These are phyloP conservation scores for Hemileccinum impolitum DNA, from an alignment of 768 basidiomycete genomes.

Conservation along the genomic window DNA sequence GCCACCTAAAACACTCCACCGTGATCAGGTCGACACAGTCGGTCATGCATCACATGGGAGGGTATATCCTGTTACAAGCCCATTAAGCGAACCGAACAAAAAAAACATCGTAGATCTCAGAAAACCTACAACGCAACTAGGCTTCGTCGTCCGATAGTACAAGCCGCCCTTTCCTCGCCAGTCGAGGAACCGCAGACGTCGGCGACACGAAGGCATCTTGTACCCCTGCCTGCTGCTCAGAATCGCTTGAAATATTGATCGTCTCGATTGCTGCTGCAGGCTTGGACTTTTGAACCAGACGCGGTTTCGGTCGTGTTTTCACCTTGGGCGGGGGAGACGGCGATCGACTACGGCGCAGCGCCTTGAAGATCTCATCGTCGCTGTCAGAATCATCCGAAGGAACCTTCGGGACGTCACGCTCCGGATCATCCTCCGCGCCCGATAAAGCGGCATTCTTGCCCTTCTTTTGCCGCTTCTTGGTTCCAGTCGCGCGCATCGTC, in stretches of 20 bases:
- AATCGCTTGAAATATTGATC: slow-evolving; percentile 22
- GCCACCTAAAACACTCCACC: not conserved
- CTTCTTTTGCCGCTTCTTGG: slow-evolving; percentile 55
- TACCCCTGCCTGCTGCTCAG: slow-evolving; percentile 10
- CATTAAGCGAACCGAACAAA: slow-evolving; percentile 3
- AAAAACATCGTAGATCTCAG: slow-evolving; percentile 1
- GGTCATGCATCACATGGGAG: not conserved
- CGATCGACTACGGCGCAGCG: slow-evolving; percentile 24
- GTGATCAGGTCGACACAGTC: not conserved
- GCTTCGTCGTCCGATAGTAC: slow-evolving; percentile 40
- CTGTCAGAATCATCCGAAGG: slow-evolving; percentile 20
- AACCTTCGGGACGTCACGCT: slow-evolving; percentile 10
- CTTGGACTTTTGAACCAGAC: slow-evolving; percentile 38
- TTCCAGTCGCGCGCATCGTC: slow-evolving; percentile 47
- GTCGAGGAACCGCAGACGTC: slow-evolving; percentile 11
- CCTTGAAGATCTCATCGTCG: slow-evolving; percentile 24
- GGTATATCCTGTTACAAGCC: slow-evolving; percentile 3
- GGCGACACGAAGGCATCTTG: not conserved
- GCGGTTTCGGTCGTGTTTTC: slow-evolving; percentile 35
- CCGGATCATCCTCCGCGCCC: slow-evolving; percentile 32
- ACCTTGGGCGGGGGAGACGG: slow-evolving; percentile 17
- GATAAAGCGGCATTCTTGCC: slow-evolving; percentile 44
- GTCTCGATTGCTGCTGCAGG: slow-evolving; percentile 3
- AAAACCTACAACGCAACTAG: slow-evolving; percentile 15
- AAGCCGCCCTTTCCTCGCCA: slow-evolving; percentile 26